These are phyloP conservation scores for Serendipita indica DNA, from an alignment of 768 basidiomycete genomes.

Conservation along the genomic window DNA sequence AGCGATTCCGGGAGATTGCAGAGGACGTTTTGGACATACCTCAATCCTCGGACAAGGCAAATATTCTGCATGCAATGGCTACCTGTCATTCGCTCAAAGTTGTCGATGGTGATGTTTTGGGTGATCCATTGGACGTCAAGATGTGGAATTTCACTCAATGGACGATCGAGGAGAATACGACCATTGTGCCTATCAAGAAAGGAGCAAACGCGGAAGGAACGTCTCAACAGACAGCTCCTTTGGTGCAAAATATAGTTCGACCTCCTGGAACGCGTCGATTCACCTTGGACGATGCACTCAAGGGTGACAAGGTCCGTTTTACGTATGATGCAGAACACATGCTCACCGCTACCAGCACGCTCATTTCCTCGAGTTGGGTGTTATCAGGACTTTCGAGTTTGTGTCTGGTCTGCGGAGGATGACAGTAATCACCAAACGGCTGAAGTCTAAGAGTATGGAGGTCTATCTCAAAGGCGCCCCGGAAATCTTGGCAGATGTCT, in stretches of 20 bases:
- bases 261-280: constrained; percentile 90
- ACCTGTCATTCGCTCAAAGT: constrained; percentile 94
- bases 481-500: constrained; percentile 93
- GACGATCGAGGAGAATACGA: constrained; percentile 87
- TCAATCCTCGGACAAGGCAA: constrained; percentile 49
- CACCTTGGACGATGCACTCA: constrained; percentile 83
- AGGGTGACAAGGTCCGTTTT: constrained; percentile 56
- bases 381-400: constrained; percentile 93
- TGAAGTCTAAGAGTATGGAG: constrained; percentile 92
- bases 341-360: constrained; percentile 46
- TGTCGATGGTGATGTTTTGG: constrained; percentile 75
- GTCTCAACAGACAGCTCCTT: constrained; percentile 54
- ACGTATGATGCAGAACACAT: not conserved
- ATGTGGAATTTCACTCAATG: constrained; percentile 98
- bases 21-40: constrained; percentile 80
- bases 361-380: constrained; percentile 92
- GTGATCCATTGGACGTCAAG: constrained; percentile 90
- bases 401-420: constrained; percentile 84
- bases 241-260: constrained; percentile 92
- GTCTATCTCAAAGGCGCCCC: constrained; percentile 99
- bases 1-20: constrained; percentile 80
- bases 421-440: constrained; percentile 93
- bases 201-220: constrained; percentile 34
- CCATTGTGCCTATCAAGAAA: constrained; percentile 55
- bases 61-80: constrained; percentile 79